Base-by-base conservation (phyloP, 176 grass and related monocot species). In the Aegilops bicornis region DNA sequence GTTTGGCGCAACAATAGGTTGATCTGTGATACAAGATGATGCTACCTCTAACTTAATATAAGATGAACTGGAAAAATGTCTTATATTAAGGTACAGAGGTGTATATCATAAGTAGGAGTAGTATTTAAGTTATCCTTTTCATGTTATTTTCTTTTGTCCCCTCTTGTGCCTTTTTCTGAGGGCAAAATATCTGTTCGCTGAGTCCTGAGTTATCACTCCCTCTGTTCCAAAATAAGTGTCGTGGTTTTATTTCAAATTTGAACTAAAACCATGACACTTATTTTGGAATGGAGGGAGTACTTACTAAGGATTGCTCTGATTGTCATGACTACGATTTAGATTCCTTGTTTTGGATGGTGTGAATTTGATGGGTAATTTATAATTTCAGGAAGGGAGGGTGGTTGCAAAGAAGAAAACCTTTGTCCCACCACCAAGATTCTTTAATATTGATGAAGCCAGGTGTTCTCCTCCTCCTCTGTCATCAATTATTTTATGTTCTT, bases 361-460 rank as follows among this genome's bases (percentile, higher is more conserved):
- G 89, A 45, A 32, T 70, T 45, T 25, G 61, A 56, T 78, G 15
- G 39, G 31, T 67, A 84, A 25, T 87, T 86, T 29, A 47, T 85
- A 56, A 82, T 88, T 85, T 84, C 89, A 99, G 97, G 93, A 97
- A 94, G 94, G 94, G 74, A 87, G 89, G 78, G 97, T 97, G 60
- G 62, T 83, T 61, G 87, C 69, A 36, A 99, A 99, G 84, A 99
- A 99, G 89, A 99, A 99, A 82, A 86, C 97, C 48, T 99, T 99
- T 90, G 87, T 94, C 73, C 97, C 94, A 78, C 92, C 97, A 80
- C 94, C 97, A 64, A 91, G 97, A 60, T 99, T 99, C 73, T 99
- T 99, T 84, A 99, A 99, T 68, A 96, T 94, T 45, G 97, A 99
- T 63, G 97, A 99, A 70, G 97, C 97, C 76, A 94, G 97, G 97